phyloP scores from a whole-genome alignment of 1,284 basidiomycete species.

The Farysia itapuensis region DNA sequence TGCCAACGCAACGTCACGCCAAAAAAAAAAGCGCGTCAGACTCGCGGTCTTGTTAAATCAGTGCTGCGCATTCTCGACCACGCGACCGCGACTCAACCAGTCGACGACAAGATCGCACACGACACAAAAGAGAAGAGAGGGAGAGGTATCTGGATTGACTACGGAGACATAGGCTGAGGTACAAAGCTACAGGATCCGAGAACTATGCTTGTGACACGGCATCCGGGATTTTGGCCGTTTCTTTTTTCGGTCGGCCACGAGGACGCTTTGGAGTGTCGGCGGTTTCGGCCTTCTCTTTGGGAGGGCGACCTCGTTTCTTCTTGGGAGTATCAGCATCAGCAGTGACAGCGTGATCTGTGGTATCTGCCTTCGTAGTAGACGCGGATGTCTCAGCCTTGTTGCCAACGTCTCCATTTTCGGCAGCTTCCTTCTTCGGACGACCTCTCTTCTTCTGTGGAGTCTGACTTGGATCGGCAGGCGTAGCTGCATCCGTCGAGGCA shows the following conservation, averaged over 20 bases:
- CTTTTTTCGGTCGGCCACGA: constrained; percentile 34
- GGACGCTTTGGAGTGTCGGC: constrained; percentile 7
- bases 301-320: not conserved
- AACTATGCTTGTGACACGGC: too few species aligned
- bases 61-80: too few species aligned
- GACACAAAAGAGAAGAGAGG: too few species aligned
- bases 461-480: constrained; percentile 1
- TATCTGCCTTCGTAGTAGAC: not conserved
- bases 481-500: constrained; percentile 6
- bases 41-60: too few species aligned
- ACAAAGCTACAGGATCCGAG: too few species aligned
- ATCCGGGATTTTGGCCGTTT: too few species aligned
- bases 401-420: not conserved
- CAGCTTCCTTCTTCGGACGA: not conserved
- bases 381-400: not conserved
- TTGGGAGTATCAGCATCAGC: not conserved
- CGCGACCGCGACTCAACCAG: too few species aligned
- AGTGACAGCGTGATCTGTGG: not conserved
- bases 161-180: too few species aligned
- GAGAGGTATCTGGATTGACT: too few species aligned
- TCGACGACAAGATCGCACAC: too few species aligned
- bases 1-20: too few species aligned
- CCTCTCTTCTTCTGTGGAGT: not conserved
- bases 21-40: too few species aligned
- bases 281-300: not conserved